Percentiles rank a stretch among this genome's conserved stretches.
Evolutionary conservation across 768 basidiomycete species (phyloP).

Genomic region (Tephrocybe rancida): DNA sequence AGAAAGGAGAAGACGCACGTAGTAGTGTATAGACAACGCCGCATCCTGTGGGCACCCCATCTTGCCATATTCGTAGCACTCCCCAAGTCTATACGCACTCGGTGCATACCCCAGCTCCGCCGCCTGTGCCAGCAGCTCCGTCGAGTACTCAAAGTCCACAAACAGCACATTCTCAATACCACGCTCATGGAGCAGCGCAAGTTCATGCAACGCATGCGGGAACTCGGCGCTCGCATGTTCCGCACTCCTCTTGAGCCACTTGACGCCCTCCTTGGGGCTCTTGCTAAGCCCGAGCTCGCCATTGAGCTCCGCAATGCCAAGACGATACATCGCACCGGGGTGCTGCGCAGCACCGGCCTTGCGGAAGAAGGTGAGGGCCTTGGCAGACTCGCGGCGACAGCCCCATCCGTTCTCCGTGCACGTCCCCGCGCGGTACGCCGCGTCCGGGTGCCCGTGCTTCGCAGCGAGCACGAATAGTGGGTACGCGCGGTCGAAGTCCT

Average conservation of each 20-base stretch:
- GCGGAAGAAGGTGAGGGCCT: slow-evolving; percentile 90
- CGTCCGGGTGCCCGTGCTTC: slow-evolving; percentile 96
- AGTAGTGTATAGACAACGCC: slow-evolving; percentile 97
- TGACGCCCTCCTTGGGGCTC: slow-evolving; percentile 94
- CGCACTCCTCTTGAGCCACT: slow-evolving; percentile 97
- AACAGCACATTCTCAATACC: slow-evolving; percentile 98
- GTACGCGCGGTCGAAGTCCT: slow-evolving; percentile 97
- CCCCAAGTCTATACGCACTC: slow-evolving; percentile 92
- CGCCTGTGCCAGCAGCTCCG: slow-evolving; percentile 92
- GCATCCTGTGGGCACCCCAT: slow-evolving; percentile 98
- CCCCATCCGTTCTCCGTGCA: slow-evolving; percentile 99
- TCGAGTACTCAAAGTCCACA: slow-evolving; percentile 94
- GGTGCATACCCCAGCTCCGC: slow-evolving; percentile 96
- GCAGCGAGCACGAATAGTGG: slow-evolving; percentile 95
- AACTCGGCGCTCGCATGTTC: slow-evolving; percentile 95
- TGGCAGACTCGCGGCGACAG: slow-evolving; percentile 87
- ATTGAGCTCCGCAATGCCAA: slow-evolving; percentile 95
- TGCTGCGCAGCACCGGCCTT: slow-evolving; percentile 92
- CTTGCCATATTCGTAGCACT: slow-evolving; percentile 99
- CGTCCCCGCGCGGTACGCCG: slow-evolving; percentile 92
- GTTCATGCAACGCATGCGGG: slow-evolving; percentile 94
- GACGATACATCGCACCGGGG: slow-evolving; percentile 94
- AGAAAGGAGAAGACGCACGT: slow-evolving; percentile 60
- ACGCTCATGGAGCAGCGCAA: slow-evolving; percentile 92
- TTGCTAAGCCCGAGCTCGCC: slow-evolving; percentile 88